phyloP scores from a whole-genome alignment of 2,329 filamentous ascomycete species.

The Paecilomyces sp. region DNA sequence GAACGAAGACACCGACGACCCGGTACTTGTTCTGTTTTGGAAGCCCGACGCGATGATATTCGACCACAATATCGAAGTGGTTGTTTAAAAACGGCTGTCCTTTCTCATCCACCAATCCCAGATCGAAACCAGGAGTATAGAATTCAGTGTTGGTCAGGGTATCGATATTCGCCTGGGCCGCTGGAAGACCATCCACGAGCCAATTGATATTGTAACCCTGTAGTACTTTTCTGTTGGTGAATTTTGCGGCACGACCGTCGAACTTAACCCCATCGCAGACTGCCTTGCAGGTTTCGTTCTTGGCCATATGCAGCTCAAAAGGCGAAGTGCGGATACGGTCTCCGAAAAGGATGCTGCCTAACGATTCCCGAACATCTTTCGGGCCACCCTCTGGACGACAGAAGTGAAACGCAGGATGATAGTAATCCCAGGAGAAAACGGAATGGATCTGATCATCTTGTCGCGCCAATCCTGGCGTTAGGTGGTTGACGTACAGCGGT shows the following conservation, averaged over 20 bases:
- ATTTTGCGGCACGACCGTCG: constrained; percentile 60
- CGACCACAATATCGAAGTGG: constrained; percentile 89
- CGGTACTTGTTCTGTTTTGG: constrained; percentile 58
- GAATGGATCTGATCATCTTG: constrained; percentile 77
- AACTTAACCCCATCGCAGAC: constrained; percentile 65
- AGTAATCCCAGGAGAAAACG: constrained; percentile 96
- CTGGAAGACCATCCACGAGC: constrained; percentile 89
- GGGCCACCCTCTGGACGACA: constrained; percentile 73
- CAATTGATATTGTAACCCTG: constrained; percentile 91
- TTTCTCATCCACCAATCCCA: constrained; percentile 55
- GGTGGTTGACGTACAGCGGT: constrained; percentile 84
- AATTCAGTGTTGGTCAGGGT: constrained; percentile 69
- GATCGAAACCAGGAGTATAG: constrained; percentile 84
- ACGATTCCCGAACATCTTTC: constrained; percentile 72
- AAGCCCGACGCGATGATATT: constrained; percentile 73
- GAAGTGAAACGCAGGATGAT: constrained; percentile 80
- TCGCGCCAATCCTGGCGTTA: constrained; percentile 74
- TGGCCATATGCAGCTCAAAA: constrained; percentile 77
- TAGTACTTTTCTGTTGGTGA: constrained; percentile 74
- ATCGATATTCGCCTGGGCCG: constrained; percentile 75
- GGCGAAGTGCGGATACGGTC: constrained; percentile 97
- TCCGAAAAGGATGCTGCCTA: constrained; percentile 95
- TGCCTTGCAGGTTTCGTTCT: constrained; percentile 79
- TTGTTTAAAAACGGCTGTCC: constrained; percentile 68
- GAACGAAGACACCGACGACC: constrained; percentile 86